A percentile compares a stretch with the other conserved stretches of the same genome.
Conservation (phyloP, 2,329 filamentous ascomycete species). For the Talaromyces sp. region DNA sequence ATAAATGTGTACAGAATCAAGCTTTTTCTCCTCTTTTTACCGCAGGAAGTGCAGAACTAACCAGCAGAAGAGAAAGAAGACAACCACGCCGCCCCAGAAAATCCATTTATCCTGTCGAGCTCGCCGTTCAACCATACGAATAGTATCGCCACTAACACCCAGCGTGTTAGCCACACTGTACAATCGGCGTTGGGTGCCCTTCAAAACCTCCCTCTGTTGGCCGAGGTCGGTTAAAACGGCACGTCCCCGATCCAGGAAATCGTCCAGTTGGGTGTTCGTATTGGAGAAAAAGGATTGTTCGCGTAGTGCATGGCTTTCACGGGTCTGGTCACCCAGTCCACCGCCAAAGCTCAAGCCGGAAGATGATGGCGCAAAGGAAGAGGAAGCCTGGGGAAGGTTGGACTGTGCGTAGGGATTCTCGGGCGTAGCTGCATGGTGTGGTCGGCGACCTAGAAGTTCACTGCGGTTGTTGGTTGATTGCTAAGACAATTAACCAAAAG, state of each 20-base stretch:
- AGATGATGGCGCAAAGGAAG: constrained; percentile 45
- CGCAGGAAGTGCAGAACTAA: constrained; percentile 82
- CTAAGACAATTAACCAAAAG: too few species aligned
- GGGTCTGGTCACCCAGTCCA: constrained; percentile 59
- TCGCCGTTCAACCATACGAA: constrained; percentile 90
- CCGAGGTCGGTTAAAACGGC: constrained; percentile 87
- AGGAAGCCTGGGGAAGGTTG: constrained; percentile 43
- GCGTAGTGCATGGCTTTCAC: constrained; percentile 81
- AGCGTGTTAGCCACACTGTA: constrained; percentile 94
- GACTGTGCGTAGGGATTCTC: constrained; percentile 88
- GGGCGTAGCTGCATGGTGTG: constrained; percentile 75
- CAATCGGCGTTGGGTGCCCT: constrained; percentile 86
- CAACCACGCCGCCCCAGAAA: constrained; percentile 80
- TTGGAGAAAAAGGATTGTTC: constrained; percentile 86
- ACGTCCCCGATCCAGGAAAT: constrained; percentile 88
- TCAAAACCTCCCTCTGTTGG: constrained; percentile 90
- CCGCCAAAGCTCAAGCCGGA: constrained; percentile 51
- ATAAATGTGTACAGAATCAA: background rate
- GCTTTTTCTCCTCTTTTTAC: constrained; percentile 43
- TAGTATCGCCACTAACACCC: constrained; percentile 92
- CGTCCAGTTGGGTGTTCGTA: constrained; percentile 84
- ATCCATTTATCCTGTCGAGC: constrained; percentile 98
- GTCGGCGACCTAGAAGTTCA: constrained; percentile 83
- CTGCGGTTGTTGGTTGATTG: constrained; percentile 69
- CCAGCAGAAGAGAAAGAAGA: constrained; percentile 93